phyloP scores from a whole-genome alignment of 2,329 filamentous ascomycete species.

The Cercospora zeae-maydis region DNA sequence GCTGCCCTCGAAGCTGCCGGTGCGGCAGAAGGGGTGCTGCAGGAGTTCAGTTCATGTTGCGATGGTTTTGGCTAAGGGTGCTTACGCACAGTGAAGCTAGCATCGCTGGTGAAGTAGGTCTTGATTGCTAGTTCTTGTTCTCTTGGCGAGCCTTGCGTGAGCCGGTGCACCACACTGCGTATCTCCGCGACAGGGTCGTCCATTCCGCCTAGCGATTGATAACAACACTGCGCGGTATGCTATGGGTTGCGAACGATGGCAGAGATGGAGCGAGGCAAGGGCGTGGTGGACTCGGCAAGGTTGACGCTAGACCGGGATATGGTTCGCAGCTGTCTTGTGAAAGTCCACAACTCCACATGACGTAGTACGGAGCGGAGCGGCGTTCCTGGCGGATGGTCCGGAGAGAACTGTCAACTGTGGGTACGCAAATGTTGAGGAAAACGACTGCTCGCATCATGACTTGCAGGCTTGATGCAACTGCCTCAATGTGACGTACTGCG shows the following conservation, averaged over 20 bases:
- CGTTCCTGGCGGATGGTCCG: not conserved
- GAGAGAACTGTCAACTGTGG: not conserved
- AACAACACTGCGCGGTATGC: not conserved
- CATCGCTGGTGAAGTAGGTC: constrained; percentile 68
- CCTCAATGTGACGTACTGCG: not conserved
- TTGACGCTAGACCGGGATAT: constrained; percentile 2
- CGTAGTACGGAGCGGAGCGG: not conserved
- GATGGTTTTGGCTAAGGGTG: too few species aligned
- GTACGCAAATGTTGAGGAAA: too few species aligned
- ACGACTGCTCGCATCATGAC: not conserved
- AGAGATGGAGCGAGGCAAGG: not conserved
- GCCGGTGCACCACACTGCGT: constrained; percentile 59
- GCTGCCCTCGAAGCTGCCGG: constrained; percentile 59
- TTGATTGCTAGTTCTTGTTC: constrained; percentile 64
- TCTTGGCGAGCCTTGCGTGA: constrained; percentile 64
- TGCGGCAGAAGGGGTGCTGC: constrained; percentile 70
- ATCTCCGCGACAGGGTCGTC: constrained; percentile 56
- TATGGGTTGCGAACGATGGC: not conserved
- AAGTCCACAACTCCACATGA: not conserved
- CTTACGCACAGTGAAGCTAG: constrained; percentile 58
- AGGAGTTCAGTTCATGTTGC: not conserved
- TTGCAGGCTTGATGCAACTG: not conserved
- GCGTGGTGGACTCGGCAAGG: not conserved
- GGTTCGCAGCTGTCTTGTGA: constrained; percentile 3
- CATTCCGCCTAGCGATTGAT: constrained; percentile 20